Percentiles rank a stretch among this genome's conserved stretches.
phyloP scores from a whole-genome alignment of 2,329 filamentous ascomycete species.

The Diaporthe caulivora region DNA sequence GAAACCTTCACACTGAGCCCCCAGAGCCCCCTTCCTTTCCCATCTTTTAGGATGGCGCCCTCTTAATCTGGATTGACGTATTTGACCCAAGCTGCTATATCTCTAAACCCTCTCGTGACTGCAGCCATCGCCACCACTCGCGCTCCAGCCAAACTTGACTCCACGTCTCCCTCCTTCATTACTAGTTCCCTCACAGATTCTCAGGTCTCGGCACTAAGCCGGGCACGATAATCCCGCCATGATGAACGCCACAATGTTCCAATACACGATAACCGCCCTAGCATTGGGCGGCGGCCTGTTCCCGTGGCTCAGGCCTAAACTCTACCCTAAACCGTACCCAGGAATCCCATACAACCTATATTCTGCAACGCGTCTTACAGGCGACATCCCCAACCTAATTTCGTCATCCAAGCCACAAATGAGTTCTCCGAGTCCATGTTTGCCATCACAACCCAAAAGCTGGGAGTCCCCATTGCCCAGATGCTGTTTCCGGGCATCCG shows the following conservation, averaged over 20 bases:
- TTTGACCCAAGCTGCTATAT: no score
- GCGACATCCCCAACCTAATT: constrained; percentile 23
- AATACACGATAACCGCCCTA: not conserved
- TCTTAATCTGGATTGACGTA: no score
- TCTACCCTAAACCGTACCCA: constrained; percentile 24
- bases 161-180: not conserved
- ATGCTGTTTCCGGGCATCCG: constrained; percentile 43
- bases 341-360: constrained; percentile 5
- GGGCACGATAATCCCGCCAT: not conserved
- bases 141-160: not conserved
- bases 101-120: no score
- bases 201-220: not conserved
- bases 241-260: not conserved
- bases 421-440: constrained; percentile 28
- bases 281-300: not conserved
- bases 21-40: no score
- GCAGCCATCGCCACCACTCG: not conserved
- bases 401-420: not conserved
- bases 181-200: not conserved
- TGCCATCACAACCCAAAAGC: constrained; percentile 18
- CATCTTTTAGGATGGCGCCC: no score
- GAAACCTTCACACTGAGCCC: no score
- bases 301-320: constrained; percentile 3
- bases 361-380: constrained; percentile 2
- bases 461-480: constrained; percentile 44